These are phyloP conservation scores for Lenzites betulinus DNA, from an alignment of 768 basidiomycete species.

Conservation along the genomic window DNA sequence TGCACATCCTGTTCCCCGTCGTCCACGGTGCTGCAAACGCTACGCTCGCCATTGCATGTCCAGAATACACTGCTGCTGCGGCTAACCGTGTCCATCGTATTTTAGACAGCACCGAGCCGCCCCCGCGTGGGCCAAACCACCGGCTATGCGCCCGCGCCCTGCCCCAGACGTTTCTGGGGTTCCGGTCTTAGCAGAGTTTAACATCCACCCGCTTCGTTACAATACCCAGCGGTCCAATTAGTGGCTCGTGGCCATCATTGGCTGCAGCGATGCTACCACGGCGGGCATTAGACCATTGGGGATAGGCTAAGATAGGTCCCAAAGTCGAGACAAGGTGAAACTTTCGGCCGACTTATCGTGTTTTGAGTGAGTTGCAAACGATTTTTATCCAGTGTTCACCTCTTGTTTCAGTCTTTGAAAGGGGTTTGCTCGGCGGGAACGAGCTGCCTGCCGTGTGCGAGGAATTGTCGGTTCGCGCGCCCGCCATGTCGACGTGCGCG, in stretches of 20 bases:
- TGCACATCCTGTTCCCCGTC: background rate
- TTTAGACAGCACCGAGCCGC: background rate
- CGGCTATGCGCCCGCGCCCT: background rate
- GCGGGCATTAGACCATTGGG: too few species aligned
- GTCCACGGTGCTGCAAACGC: slow-evolving; percentile 2
- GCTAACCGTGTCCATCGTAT: background rate
- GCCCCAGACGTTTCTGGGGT: background rate
- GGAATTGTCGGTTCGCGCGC: slow-evolving; percentile 8
- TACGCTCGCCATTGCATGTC: slow-evolving; percentile 4
- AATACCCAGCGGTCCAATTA: background rate
- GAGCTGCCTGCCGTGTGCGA: too few species aligned
- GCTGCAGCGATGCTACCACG: slow-evolving; percentile 2
- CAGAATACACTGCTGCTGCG: background rate
- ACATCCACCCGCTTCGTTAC: background rate
- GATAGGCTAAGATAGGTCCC: too few species aligned
- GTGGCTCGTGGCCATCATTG: background rate
- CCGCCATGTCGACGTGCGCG: slow-evolving; percentile 3
- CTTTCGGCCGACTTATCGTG: too few species aligned
- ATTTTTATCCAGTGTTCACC: too few species aligned
- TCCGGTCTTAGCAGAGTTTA: background rate
- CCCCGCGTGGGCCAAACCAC: background rate
- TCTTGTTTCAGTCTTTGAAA: too few species aligned
- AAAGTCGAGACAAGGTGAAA: too few species aligned
- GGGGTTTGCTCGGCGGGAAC: too few species aligned
- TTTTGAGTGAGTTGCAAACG: too few species aligned